Evolutionary conservation across 257 asterid species (phyloP).

Genomic region (Nemophila menziesii): DNA sequence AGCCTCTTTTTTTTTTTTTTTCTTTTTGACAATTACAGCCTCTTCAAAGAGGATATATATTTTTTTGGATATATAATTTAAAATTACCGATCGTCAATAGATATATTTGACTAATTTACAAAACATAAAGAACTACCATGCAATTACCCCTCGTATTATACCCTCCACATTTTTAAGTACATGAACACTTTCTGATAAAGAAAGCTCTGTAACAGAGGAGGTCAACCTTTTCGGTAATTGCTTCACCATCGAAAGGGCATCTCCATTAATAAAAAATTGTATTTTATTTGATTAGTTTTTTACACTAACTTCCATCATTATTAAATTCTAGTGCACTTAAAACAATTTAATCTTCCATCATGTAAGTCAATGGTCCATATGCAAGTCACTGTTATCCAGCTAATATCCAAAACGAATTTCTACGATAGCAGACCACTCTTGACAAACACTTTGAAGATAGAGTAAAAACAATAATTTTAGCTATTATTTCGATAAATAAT

Average conservation of each 20-base stretch:
- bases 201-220: neutral
- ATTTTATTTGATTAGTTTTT: conserved; percentile 1
- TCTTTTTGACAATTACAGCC: too few relatives aligned
- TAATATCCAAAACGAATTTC: neutral
- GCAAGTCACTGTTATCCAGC: neutral
- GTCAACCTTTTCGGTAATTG: conserved; percentile 13
- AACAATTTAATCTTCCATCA: neutral
- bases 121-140: too few relatives aligned
- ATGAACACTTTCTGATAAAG: conserved; percentile 5
- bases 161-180: neutral
- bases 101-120: too few relatives aligned
- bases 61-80: too few relatives aligned
- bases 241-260: conserved; percentile 4
- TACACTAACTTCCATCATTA: neutral
- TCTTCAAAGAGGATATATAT: too few relatives aligned
- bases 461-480: neutral
- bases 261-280: conserved; percentile 1
- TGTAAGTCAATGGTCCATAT: neutral
- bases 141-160: too few relatives aligned
- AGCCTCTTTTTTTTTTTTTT: too few relatives aligned
- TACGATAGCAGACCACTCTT: neutral
- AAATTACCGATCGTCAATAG: too few relatives aligned
- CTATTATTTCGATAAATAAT: neutral
- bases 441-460: neutral
- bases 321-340: neutral